Evolutionary conservation across 148 eudicot genomes (phyloP).

Genomic region (Polygonum maritimum): DNA sequence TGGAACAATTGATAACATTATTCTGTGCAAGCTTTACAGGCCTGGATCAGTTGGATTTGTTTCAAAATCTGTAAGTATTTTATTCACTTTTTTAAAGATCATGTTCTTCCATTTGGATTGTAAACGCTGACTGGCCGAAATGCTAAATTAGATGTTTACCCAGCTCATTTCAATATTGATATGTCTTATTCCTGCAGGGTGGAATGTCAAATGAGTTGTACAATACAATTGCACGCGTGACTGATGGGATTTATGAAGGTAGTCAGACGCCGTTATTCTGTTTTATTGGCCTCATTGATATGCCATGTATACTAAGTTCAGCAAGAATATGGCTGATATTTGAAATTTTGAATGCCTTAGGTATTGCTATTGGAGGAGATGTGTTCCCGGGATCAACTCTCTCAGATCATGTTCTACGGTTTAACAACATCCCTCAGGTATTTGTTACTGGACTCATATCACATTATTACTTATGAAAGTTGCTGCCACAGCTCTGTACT

Average conservation of each 20-base stretch:
- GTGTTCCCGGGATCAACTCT: slow-evolving; percentile 98
- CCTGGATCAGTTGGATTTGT: slow-evolving; percentile 99
- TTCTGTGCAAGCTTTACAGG: slow-evolving; percentile 86
- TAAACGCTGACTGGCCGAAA: too few species aligned
- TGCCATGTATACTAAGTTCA: not conserved
- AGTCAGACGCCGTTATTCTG: not conserved
- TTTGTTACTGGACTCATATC: slow-evolving; percentile 8
- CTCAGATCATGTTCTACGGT: slow-evolving; percentile 92
- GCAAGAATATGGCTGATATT: not conserved
- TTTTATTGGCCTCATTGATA: not conserved
- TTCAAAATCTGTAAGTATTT: slow-evolving; percentile 78
- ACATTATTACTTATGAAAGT: not conserved
- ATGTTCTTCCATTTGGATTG: not conserved
- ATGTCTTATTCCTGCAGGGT: slow-evolving; percentile 49
- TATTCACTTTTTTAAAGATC: not conserved
- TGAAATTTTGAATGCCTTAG: slow-evolving; percentile 20
- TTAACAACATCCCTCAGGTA: slow-evolving; percentile 98
- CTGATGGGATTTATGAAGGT: slow-evolving; percentile 99
- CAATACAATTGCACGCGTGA: slow-evolving; percentile 89
- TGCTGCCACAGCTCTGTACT: not conserved
- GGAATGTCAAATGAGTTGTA: slow-evolving; percentile 98
- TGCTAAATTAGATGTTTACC: not conserved
- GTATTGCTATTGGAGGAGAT: slow-evolving; percentile 98
- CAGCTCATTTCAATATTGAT: not conserved
- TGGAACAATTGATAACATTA: slow-evolving; percentile 85